Evolutionary conservation across 371 early-diverging fungal genomes (phyloP).

Genomic region (Amoeboaphelidium protococcarum): DNA sequence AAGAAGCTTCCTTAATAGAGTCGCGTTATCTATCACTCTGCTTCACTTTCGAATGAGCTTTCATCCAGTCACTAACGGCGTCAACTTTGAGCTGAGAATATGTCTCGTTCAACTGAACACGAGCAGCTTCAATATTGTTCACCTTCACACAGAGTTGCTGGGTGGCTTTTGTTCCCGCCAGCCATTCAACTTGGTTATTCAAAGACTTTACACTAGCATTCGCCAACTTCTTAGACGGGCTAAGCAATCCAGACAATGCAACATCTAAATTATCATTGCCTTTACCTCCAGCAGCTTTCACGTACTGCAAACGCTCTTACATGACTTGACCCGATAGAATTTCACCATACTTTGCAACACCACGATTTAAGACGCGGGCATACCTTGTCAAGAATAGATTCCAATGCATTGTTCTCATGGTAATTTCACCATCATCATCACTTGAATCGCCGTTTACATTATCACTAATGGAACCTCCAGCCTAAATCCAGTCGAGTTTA

Average conservation of each 20-base stretch:
- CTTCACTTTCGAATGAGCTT: no score
- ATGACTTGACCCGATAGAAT: neutral
- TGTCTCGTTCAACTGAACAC: neutral
- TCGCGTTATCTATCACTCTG: no score
- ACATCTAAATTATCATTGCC: neutral
- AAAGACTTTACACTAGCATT: no score
- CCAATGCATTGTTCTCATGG: neutral
- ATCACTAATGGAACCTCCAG: neutral
- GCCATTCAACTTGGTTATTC: neutral
- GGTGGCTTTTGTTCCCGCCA: neutral
- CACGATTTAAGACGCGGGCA: neutral
- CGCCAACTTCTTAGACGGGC: no score
- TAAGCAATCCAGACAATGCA: no score
- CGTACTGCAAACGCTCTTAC: neutral
- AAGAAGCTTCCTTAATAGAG: neutral
- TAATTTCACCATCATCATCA: neutral
- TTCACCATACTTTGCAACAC: neutral
- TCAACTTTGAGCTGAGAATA: neutral
- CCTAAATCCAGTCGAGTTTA: neutral
- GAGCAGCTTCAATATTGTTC: neutral
- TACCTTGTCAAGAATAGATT: neutral
- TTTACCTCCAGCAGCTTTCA: neutral
- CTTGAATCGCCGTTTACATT: neutral
- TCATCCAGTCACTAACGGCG: no score
- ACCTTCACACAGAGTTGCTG: neutral